These are phyloP conservation scores for Nelumbo lutea DNA, from an alignment of 164 flowering plant genomes.

Conservation along the genomic window DNA sequence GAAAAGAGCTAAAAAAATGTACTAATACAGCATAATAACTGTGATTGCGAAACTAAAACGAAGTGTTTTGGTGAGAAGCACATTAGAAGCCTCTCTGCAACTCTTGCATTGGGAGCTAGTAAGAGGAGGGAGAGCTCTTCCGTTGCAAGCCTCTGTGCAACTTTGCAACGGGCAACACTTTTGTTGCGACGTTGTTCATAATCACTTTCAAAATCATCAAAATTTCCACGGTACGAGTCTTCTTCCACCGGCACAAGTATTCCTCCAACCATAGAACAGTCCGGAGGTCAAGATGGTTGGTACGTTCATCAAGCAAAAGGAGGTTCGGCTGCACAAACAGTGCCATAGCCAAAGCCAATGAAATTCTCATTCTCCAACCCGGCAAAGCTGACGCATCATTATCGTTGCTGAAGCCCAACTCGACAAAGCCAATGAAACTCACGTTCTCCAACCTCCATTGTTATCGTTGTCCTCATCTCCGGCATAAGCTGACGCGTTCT, in stretches of 20 bases:
- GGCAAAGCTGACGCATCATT: slow-evolving; percentile 23
- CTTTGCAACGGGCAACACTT: no score
- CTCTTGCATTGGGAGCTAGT: no score
- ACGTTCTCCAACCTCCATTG: slow-evolving; percentile 92
- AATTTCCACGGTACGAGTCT: slow-evolving; percentile 74
- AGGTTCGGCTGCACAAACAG: slow-evolving; percentile 84
- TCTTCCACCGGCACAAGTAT: slow-evolving; percentile 69
- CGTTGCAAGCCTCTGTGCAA: no score
- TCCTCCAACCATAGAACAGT: slow-evolving; percentile 85
- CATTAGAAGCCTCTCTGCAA: no score
- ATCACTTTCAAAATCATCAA: slow-evolving; percentile 65
- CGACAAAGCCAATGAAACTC: no score
- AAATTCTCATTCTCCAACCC: slow-evolving; percentile 91
- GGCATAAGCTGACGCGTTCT: slow-evolving; percentile 24
- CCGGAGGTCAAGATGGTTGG: slow-evolving; percentile 74
- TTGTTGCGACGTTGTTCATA: slow-evolving; percentile 73
- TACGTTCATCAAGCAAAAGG: slow-evolving; percentile 70
- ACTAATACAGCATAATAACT: no score
- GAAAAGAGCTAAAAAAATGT: no score
- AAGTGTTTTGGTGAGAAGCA: no score
- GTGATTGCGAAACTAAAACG: no score
- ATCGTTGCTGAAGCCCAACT: no score
- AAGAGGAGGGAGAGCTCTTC: no score
- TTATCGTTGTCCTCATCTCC: slow-evolving; percentile 51
- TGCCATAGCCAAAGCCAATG: slow-evolving; percentile 56